Evolutionary conservation across 164 flowering plant species (phyloP).

Genomic region (Vitis rupestris): DNA sequence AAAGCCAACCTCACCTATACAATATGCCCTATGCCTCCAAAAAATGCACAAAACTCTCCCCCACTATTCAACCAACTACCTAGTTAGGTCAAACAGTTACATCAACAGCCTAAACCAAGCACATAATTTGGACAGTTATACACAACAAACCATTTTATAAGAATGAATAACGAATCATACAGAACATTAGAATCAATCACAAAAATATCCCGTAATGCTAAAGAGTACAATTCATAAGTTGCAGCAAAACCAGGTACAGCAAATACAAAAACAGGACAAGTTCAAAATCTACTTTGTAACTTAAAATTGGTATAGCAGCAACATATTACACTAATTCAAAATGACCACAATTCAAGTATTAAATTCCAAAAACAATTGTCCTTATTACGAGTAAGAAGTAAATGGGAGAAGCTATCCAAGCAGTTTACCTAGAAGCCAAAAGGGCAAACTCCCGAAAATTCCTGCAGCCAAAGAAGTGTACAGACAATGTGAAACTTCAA

Average conservation of each 20-base stretch:
- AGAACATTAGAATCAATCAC: neutral
- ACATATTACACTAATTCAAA: neutral
- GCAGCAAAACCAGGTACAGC: neutral
- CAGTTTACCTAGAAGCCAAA: neutral
- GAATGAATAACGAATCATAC: too few relatives aligned
- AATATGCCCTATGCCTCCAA: neutral
- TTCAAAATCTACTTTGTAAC: neutral
- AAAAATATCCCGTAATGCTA: neutral
- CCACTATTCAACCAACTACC: too few relatives aligned
- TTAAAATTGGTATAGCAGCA: neutral
- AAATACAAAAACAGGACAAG: neutral
- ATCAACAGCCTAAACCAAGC: too few relatives aligned
- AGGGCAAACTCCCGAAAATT: neutral
- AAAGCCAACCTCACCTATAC: neutral
- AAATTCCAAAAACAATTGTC: neutral
- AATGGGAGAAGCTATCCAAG: neutral
- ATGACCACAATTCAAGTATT: neutral
- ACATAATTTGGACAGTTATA: too few relatives aligned
- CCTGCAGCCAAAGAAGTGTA: too few relatives aligned
- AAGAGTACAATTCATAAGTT: neutral
- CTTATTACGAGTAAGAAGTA: neutral
- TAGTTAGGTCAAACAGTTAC: too few relatives aligned
- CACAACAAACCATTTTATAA: too few relatives aligned
- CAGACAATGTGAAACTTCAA: conserved; percentile 18
- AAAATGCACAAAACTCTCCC: too few relatives aligned